These are phyloP conservation scores for Pyrrhoderma lamaoense DNA, from an alignment of 1,284 basidiomycete genomes.

Conservation along the genomic window DNA sequence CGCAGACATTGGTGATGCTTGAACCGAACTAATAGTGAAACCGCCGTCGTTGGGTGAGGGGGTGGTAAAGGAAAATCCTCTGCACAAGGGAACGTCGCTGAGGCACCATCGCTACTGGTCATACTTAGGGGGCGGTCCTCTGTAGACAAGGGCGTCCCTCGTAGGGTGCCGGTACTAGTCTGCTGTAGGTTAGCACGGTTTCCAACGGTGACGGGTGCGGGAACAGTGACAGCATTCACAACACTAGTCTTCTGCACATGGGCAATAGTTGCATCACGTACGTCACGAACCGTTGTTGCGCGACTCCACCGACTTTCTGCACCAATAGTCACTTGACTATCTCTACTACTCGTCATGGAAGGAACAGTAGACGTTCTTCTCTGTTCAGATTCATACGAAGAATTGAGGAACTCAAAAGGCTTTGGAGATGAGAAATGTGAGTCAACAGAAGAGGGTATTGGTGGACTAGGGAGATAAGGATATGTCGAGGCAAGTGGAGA, in stretches of 20 bases:
- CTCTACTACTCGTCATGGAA: conserved; percentile 6
- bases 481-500: conserved; percentile 5
- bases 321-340: conserved; percentile 16
- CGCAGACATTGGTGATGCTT: conserved; percentile 10
- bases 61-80: conserved; percentile 16
- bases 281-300: conserved; percentile 14
- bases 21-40: conserved; percentile 3
- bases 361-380: neutral
- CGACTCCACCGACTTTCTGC: conserved; percentile 15
- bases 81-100: conserved; percentile 4
- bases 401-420: conserved; percentile 14
- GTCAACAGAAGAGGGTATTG: neutral
- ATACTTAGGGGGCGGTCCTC: conserved; percentile 9
- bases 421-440: conserved; percentile 5
- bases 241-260: conserved; percentile 13
- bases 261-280: conserved; percentile 18
- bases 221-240: conserved; percentile 14
- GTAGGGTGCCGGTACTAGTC: neutral
- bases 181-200: neutral
- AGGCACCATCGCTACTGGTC: conserved; percentile 7
- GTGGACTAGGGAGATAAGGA: conserved; percentile 10
- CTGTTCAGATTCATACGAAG: conserved; percentile 4
- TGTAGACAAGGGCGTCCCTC: neutral
- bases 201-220: conserved; percentile 5
- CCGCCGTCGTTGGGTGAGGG: conserved; percentile 8